Conservation (phyloP, 1,139 yeast genomes). For the Casaregolazyma lundiana region DNA sequence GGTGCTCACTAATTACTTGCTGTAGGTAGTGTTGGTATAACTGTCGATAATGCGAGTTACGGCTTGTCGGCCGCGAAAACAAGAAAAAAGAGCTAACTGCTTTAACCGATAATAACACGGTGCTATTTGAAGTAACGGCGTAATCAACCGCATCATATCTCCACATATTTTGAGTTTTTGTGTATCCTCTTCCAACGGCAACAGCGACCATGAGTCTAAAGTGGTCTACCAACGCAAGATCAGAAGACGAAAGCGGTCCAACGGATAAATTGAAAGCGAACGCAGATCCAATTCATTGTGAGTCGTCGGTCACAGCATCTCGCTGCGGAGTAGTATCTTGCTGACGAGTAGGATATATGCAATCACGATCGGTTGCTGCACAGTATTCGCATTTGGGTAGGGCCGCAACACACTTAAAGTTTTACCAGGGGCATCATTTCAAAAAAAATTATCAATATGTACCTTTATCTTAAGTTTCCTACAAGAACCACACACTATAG, state of each 20-base stretch:
- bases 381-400: constrained; percentile 12
- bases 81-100: background rate
- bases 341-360: constrained; percentile 10
- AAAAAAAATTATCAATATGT: background rate
- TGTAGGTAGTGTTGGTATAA: background rate
- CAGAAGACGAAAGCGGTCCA: background rate
- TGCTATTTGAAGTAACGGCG: background rate
- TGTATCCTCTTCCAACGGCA: constrained; percentile 4
- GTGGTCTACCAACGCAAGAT: constrained; percentile 1
- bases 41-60: background rate
- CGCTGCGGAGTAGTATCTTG: no score
- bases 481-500: constrained; percentile 10
- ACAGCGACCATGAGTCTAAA: background rate
- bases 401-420: constrained; percentile 9
- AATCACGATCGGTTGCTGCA: constrained; percentile 5
- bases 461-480: constrained; percentile 17
- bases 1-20: background rate
- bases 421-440: background rate
- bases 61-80: background rate
- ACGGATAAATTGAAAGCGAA: background rate
- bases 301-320: background rate
- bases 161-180: constrained; percentile 6
- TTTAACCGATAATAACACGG: background rate
- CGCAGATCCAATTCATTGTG: background rate
- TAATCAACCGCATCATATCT: constrained; percentile 6